These are phyloP conservation scores for Cardamine occulta DNA, from an alignment of 345 rosid species.

Conservation along the genomic window DNA sequence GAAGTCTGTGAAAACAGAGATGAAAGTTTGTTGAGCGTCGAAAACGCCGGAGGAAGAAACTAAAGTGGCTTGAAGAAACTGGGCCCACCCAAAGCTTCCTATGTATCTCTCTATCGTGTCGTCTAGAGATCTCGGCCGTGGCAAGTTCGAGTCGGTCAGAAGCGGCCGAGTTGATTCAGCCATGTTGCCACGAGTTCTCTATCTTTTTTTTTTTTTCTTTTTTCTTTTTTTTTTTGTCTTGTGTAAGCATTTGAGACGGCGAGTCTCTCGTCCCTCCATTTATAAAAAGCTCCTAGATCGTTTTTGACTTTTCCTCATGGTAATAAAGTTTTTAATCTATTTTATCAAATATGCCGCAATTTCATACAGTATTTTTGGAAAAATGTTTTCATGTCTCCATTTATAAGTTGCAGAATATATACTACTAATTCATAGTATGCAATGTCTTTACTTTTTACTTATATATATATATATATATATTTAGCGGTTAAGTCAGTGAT, in stretches of 20 bases:
- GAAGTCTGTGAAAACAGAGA: conserved; percentile 62
- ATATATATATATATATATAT: too few relatives aligned
- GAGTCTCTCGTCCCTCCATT: conserved; percentile 19
- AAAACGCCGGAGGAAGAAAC: conserved; percentile 60
- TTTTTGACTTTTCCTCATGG: conserved; percentile 28
- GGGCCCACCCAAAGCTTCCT: conserved; percentile 47
- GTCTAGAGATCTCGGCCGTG: conserved; percentile 38
- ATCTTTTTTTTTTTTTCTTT: not conserved
- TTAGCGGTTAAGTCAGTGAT: too few relatives aligned
- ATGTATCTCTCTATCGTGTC: conserved; percentile 41
- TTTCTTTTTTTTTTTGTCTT: not conserved
- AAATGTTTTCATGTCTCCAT: not conserved
- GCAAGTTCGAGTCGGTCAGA: conserved; percentile 29
- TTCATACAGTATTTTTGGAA: not conserved
- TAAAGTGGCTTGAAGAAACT: conserved; percentile 53
- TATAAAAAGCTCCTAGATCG: not conserved
- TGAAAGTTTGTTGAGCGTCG: conserved; percentile 72
- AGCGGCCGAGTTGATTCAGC: conserved; percentile 40
- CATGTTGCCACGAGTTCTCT: conserved; percentile 27
- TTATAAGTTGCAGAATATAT: not conserved
- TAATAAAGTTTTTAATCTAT: not conserved
- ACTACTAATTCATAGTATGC: too few relatives aligned
- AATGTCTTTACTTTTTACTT: too few relatives aligned
- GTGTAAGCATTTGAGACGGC: conserved; percentile 3
- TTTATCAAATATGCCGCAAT: not conserved